Evolutionary conservation across 78 protist species (phyloP).

Genomic region (Chrysochromulina tobinii): DNA sequence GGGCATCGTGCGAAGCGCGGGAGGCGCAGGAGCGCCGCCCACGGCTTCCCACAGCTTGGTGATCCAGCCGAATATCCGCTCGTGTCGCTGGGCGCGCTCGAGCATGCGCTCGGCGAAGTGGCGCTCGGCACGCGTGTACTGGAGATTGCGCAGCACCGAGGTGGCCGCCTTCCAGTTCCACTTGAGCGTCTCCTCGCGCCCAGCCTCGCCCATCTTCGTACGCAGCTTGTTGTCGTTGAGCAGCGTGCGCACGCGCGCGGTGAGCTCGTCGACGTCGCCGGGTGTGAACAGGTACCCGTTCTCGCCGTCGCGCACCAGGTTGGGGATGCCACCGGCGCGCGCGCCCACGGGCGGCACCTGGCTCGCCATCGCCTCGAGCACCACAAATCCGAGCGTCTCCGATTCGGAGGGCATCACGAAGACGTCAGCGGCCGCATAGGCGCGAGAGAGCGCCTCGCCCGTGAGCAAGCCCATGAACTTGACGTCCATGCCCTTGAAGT

Average conservation of each 20-base stretch:
- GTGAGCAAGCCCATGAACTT: neutral
- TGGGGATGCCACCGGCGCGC: neutral
- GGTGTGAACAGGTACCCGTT: slow-evolving; percentile 22
- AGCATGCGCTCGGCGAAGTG: neutral
- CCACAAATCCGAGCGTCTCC: slow-evolving; percentile 46
- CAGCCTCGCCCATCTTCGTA: neutral
- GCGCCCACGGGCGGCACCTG: neutral
- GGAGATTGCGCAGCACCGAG: slow-evolving; percentile 15
- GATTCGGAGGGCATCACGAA: slow-evolving; percentile 41
- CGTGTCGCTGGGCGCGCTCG: no score
- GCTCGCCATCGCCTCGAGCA: slow-evolving; percentile 40
- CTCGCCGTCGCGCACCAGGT: neutral
- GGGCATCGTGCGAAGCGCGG: no score
- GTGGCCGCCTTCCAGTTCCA: slow-evolving; percentile 39
- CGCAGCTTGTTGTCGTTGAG: neutral
- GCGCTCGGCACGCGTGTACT: neutral
- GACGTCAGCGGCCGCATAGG: slow-evolving; percentile 43
- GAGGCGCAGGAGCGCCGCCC: no score
- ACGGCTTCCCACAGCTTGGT: no score
- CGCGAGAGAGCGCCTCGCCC: neutral
- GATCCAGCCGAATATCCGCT: no score
- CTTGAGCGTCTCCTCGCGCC: neutral
- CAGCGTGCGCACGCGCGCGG: neutral
- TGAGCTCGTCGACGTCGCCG: neutral
- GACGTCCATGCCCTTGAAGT: neutral